phyloP scores from a whole-genome alignment of 163 green algal genomes.

The Chlorella variabilis region DNA sequence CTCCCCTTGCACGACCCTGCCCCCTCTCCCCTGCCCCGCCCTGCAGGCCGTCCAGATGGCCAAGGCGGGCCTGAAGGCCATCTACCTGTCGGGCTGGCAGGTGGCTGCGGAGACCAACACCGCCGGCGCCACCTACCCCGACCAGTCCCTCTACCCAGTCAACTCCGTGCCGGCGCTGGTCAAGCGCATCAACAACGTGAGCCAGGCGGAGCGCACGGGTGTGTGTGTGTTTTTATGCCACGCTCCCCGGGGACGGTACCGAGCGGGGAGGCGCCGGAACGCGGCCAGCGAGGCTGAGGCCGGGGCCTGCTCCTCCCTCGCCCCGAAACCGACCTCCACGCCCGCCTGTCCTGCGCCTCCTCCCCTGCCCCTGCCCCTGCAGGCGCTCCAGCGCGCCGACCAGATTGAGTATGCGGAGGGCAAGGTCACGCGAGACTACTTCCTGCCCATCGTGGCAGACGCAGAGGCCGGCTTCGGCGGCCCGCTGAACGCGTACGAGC shows the following conservation, averaged over 20 bases:
- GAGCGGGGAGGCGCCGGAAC: too few relatives aligned
- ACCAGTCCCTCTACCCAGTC: slow-evolving; percentile 84
- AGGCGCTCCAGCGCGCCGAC: slow-evolving; percentile 66
- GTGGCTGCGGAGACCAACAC: slow-evolving; percentile 67
- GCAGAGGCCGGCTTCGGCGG: slow-evolving; percentile 91
- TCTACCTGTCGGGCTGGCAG: slow-evolving; percentile 89
- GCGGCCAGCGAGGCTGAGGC: too few relatives aligned
- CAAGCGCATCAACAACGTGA: slow-evolving; percentile 81
- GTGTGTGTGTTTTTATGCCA: too few relatives aligned
- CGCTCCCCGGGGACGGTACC: too few relatives aligned
- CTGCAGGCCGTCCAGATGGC: slow-evolving; percentile 78
- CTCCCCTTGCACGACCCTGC: background rate
- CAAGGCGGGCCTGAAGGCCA: slow-evolving; percentile 80
- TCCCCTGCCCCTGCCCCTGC: background rate
- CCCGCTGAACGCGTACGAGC: slow-evolving; percentile 89
- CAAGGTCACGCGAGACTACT: slow-evolving; percentile 55
- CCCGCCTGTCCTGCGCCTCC: background rate
- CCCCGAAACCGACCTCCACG: too few relatives aligned
- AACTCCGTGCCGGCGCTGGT: slow-evolving; percentile 81
- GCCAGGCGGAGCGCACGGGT: background rate
- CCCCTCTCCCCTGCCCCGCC: background rate
- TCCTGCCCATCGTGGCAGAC: slow-evolving; percentile 89
- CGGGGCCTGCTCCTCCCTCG: too few relatives aligned
- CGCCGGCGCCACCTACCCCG: slow-evolving; percentile 73
- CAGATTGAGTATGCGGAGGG: slow-evolving; percentile 78